These are phyloP conservation scores for Hyphodiscus sp. DNA, from an alignment of 2,329 filamentous ascomycete genomes.

Conservation along the genomic window DNA sequence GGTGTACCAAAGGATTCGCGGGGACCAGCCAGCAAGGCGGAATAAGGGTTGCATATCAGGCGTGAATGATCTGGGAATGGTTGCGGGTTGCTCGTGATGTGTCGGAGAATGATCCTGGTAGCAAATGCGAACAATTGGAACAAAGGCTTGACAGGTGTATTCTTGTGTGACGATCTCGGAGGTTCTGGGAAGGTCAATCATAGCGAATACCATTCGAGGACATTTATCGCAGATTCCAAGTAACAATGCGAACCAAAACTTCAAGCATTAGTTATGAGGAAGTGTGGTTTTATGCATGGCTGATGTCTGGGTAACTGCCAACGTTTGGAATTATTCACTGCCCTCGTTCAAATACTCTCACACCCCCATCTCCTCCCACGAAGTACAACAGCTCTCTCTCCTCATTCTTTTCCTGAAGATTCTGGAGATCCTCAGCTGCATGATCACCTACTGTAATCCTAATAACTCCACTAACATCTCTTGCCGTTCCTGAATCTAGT, in stretches of 20 bases:
- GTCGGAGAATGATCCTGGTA: constrained; percentile 25
- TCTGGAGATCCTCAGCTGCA: constrained; percentile 24
- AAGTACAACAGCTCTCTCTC: constrained; percentile 76
- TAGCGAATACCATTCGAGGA: neutral
- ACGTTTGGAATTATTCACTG: constrained; percentile 34
- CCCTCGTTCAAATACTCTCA: constrained; percentile 80
- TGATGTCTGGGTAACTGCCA: neutral
- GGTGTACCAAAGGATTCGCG: constrained; percentile 80
- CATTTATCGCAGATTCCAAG: neutral
- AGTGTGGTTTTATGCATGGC: neutral
- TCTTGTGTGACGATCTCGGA: neutral
- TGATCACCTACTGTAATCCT: constrained; percentile 58
- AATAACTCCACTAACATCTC: constrained; percentile 84
- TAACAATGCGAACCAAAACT: neutral
- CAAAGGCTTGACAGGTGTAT: constrained; percentile 14
- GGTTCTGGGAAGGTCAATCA: neutral
- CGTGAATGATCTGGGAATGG: constrained; percentile 32
- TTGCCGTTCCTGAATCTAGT: constrained; percentile 81
- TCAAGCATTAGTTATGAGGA: constrained; percentile 1
- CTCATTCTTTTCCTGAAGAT: constrained; percentile 34
- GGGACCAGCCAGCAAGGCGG: constrained; percentile 43
- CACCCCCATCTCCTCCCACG: constrained; percentile 70
- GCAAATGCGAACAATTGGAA: constrained; percentile 30
- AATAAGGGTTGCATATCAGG: constrained; percentile 32
- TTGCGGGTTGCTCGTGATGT: constrained; percentile 26